Evolutionary conservation across 371 early-diverging fungal species (phyloP).

Genomic region (Apophysomyces variabilis): DNA sequence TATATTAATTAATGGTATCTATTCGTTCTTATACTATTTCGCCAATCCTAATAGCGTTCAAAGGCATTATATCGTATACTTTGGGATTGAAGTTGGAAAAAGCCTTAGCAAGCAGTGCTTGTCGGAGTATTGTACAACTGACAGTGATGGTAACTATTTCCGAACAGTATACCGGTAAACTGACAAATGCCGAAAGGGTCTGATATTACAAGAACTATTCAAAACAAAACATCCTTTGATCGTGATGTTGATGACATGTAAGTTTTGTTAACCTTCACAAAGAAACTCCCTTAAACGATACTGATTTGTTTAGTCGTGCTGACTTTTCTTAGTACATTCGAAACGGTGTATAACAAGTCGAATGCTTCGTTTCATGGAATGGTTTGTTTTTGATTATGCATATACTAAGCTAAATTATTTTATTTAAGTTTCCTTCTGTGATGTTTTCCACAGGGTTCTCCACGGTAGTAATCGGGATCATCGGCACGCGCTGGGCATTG

Average conservation of each 20-base stretch:
- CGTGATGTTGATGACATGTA: slow-evolving; percentile 59
- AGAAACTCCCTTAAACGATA: background rate
- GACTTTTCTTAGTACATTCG: slow-evolving; percentile 50
- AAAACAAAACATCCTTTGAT: slow-evolving; percentile 51
- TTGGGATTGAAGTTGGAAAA: slow-evolving; percentile 64
- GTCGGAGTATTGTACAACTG: slow-evolving; percentile 65
- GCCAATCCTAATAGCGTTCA: slow-evolving; percentile 1
- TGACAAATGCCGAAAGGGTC: slow-evolving; percentile 38
- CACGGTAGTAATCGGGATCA: slow-evolving; percentile 49
- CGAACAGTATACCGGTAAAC: background rate
- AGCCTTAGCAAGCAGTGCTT: slow-evolving; percentile 61
- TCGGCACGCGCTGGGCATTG: slow-evolving; percentile 75
- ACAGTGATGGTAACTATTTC: slow-evolving; percentile 56
- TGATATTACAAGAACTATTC: slow-evolving; percentile 64
- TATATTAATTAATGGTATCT: slow-evolving; percentile 51
- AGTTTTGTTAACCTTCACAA: slow-evolving; percentile 17
- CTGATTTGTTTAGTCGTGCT: slow-evolving; percentile 31
- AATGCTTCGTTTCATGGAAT: slow-evolving; percentile 54
- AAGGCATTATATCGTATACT: slow-evolving; percentile 58
- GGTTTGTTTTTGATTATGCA: slow-evolving; percentile 27
- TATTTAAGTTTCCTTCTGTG: slow-evolving; percentile 45
- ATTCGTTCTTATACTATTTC: background rate
- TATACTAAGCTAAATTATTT: background rate
- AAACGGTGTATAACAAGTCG: slow-evolving; percentile 59
- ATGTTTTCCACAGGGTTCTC: slow-evolving; percentile 48